A percentile compares a stretch with the other conserved stretches of the same genome.
phyloP scores from a whole-genome alignment of 345 rosid species.

The Leavenworthia alabamica region DNA sequence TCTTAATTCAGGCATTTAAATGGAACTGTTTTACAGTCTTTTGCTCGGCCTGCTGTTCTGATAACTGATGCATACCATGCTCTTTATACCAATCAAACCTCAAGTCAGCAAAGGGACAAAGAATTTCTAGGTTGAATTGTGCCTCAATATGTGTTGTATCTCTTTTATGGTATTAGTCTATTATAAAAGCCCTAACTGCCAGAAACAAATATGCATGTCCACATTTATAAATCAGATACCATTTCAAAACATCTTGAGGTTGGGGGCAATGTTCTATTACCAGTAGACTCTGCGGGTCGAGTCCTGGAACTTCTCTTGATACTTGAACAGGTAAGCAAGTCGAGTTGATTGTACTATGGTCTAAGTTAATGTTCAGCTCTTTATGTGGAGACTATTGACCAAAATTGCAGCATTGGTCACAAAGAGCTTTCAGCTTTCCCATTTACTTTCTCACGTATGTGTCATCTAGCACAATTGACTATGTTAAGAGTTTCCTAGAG shows the following conservation, averaged over 20 bases:
- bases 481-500: slow-evolving; percentile 96
- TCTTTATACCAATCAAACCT: slow-evolving; percentile 67
- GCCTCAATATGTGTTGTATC: slow-evolving; percentile 2
- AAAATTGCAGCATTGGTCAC: slow-evolving; percentile 65
- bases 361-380: slow-evolving; percentile 13
- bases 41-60: slow-evolving; percentile 91
- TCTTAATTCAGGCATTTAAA: slow-evolving; percentile 78
- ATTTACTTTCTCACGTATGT: slow-evolving; percentile 87
- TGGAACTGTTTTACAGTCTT: slow-evolving; percentile 89
- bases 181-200: not conserved
- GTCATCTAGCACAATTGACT: slow-evolving; percentile 90
- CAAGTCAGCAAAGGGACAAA: slow-evolving; percentile 78
- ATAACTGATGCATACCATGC: slow-evolving; percentile 94
- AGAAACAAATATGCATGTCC: not conserved
- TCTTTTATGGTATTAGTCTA: not conserved
- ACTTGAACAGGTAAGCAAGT: slow-evolving; percentile 69
- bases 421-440: slow-evolving; percentile 61
- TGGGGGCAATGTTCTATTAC: slow-evolving; percentile 87
- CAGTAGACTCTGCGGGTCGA: slow-evolving; percentile 88
- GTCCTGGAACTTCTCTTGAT: slow-evolving; percentile 85
- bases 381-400: slow-evolving; percentile 20
- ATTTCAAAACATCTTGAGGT: slow-evolving; percentile 66
- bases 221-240: slow-evolving; percentile 28
- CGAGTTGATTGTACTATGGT: not conserved
- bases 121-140: slow-evolving; percentile 54